Percentiles rank a stretch among this genome's conserved stretches.
These are phyloP conservation scores for Phaffia tasmanica DNA, from an alignment of 768 basidiomycete genomes.

Conservation along the genomic window DNA sequence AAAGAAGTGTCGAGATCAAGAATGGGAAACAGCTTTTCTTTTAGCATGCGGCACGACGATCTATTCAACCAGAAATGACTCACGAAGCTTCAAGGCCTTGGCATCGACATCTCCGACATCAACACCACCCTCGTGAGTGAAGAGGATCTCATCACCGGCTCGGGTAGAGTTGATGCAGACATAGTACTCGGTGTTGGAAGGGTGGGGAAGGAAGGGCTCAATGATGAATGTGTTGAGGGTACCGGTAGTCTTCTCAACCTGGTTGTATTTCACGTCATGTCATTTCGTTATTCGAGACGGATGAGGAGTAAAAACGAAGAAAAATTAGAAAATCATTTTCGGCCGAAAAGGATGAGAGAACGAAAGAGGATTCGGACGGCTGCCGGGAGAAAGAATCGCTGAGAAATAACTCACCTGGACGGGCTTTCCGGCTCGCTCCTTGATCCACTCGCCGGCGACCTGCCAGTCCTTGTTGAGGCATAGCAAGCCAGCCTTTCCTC, in stretches of 20 bases:
- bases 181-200: slow-evolving; percentile 88
- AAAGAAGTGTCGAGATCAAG: background rate
- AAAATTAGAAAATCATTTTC: background rate
- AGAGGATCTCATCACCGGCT: slow-evolving; percentile 90
- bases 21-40: background rate
- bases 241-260: slow-evolving; percentile 91
- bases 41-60: background rate
- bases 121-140: slow-evolving; percentile 97
- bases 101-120: slow-evolving; percentile 97
- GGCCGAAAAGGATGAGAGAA: background rate
- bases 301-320: slow-evolving; percentile 28
- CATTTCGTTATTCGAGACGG: slow-evolving; percentile 3
- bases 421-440: slow-evolving; percentile 77
- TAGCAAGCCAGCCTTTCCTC: slow-evolving; percentile 93
- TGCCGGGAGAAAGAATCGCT: background rate
- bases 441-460: slow-evolving; percentile 77
- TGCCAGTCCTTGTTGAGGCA: slow-evolving; percentile 87
- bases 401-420: slow-evolving; percentile 56
- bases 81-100: slow-evolving; percentile 75
- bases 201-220: slow-evolving; percentile 97
- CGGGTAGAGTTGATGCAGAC: slow-evolving; percentile 94
- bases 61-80: slow-evolving; percentile 17
- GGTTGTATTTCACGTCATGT: slow-evolving; percentile 15
- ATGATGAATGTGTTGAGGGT: slow-evolving; percentile 95
- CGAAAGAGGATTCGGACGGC: background rate